phyloP scores from a whole-genome alignment of 2,329 filamentous ascomycete species.

The Aspergillus sp. region DNA sequence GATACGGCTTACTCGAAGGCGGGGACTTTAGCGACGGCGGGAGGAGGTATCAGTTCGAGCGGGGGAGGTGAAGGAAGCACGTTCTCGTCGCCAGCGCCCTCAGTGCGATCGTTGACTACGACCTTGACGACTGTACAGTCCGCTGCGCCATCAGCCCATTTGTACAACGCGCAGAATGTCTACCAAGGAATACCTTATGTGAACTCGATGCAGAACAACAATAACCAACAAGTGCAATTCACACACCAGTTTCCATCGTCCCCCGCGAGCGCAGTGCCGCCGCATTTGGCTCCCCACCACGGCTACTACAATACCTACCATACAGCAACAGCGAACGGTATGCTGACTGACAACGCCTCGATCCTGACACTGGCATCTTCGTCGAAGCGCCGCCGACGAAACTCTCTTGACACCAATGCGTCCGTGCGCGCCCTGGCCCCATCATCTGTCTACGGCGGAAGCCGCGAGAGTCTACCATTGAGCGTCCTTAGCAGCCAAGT shows the following conservation, averaged over 20 bases:
- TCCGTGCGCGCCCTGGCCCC: conserved; percentile 59
- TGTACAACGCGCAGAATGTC: conserved; percentile 29
- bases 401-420: conserved; percentile 60
- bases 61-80: conserved; percentile 63
- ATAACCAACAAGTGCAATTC: conserved; percentile 45
- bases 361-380: conserved; percentile 60
- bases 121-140: conserved; percentile 62
- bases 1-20: conserved; percentile 73
- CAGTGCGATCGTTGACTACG: conserved; percentile 58
- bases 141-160: conserved; percentile 46
- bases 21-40: conserved; percentile 61
- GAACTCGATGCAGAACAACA: conserved; percentile 31
- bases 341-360: conserved; percentile 60
- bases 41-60: conserved; percentile 57
- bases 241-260: conserved; percentile 56
- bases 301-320: conserved; percentile 52
- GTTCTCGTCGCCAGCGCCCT: conserved; percentile 59
- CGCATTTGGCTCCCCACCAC: conserved; percentile 47
- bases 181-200: conserved; percentile 27
- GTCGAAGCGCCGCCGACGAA: conserved; percentile 56
- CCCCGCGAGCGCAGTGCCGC: conserved; percentile 54
- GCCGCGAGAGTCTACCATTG: conserved; percentile 56
- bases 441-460: conserved; percentile 58
- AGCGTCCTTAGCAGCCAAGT: conserved; percentile 54
- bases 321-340: conserved; percentile 55